phyloP scores from a whole-genome alignment of 768 basidiomycete species.

The Amanita molliuscula region DNA sequence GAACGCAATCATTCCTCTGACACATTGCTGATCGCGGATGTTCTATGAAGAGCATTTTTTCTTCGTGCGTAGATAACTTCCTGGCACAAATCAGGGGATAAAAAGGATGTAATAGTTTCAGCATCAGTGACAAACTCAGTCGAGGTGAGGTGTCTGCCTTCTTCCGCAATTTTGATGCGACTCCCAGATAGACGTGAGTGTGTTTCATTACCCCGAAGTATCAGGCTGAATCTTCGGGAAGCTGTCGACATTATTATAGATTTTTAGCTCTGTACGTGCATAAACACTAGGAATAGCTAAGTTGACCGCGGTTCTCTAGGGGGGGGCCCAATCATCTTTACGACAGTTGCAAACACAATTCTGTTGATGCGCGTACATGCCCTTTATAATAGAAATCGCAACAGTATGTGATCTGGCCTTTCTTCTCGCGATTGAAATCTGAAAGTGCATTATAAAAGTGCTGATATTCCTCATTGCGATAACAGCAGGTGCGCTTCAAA shows the following conservation, averaged over 20 bases:
- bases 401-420: neutral
- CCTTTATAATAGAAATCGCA: neutral
- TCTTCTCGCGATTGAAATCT: neutral
- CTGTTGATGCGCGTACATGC: neutral
- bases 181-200: neutral
- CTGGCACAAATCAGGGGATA: neutral
- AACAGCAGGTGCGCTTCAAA: neutral
- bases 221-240: neutral
- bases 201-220: neutral
- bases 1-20: neutral
- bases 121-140: neutral
- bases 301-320: neutral
- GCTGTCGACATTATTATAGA: neutral
- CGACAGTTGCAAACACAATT: neutral
- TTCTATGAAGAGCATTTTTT: neutral
- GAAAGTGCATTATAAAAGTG: neutral
- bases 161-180: too few species aligned
- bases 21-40: neutral
- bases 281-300: neutral
- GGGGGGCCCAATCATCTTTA: neutral
- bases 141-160: neutral
- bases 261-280: neutral
- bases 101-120: neutral
- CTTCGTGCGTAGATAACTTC: neutral
- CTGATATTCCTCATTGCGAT: neutral